These are phyloP conservation scores for Agrocybe praecox DNA, from an alignment of 768 basidiomycete genomes.

Conservation along the genomic window DNA sequence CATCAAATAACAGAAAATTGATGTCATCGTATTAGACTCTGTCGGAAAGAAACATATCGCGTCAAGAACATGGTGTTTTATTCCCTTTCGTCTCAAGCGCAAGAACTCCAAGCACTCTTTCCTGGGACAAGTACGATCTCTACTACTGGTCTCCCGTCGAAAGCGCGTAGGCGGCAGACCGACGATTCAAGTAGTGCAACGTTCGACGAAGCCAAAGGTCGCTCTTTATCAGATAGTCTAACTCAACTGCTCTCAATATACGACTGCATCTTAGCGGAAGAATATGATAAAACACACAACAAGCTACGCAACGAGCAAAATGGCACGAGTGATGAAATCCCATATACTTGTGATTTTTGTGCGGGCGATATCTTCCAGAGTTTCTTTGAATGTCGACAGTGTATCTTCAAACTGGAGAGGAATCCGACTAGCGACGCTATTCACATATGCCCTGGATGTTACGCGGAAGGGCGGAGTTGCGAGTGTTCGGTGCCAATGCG, in stretches of 20 bases:
- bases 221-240: conserved; percentile 24
- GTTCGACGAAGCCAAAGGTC: not conserved
- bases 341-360: conserved; percentile 75
- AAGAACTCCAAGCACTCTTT: conserved; percentile 16
- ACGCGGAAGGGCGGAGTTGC: conserved; percentile 78
- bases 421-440: conserved; percentile 38
- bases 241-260: conserved; percentile 45
- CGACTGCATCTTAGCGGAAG: conserved; percentile 53
- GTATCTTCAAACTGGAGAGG: conserved; percentile 32
- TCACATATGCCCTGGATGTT: conserved; percentile 71
- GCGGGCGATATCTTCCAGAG: conserved; percentile 81
- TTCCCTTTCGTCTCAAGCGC: conserved; percentile 42
- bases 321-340: conserved; percentile 18
- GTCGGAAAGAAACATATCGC: conserved; percentile 76
- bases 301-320: conserved; percentile 4
- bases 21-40: conserved; percentile 53
- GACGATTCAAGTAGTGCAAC: not conserved
- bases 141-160: not conserved
- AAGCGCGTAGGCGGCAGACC: not conserved
- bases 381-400: conserved; percentile 70
- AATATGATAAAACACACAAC: conserved; percentile 30
- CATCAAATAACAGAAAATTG: not conserved
- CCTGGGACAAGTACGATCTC: not conserved
- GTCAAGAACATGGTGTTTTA: conserved; percentile 69
- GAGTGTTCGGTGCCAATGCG: conserved; percentile 60